Conservation (phyloP, 2,329 filamentous ascomycete species). For the Coccinonectria pachysandricola region DNA sequence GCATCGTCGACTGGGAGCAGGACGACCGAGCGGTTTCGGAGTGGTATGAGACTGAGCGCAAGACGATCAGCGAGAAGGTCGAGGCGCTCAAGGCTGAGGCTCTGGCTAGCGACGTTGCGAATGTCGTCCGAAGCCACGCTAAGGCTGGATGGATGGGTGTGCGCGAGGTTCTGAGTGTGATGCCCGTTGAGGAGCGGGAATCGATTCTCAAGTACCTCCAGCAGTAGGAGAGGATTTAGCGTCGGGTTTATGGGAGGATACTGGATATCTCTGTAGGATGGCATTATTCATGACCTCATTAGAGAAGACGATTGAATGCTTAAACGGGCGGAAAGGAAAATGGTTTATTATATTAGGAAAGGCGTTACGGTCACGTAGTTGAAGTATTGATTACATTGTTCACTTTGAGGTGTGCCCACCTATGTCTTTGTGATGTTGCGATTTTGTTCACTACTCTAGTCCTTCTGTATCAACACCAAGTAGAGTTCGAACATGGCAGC, state of each 20-base stretch:
- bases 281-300: no score
- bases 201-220: conserved; percentile 56
- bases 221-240: conserved; percentile 26
- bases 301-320: no score
- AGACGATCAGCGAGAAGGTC: conserved; percentile 72
- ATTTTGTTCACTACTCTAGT: no score
- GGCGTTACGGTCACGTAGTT: no score
- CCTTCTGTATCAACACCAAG: no score
- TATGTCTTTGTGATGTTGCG: no score
- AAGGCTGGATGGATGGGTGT: conserved; percentile 77
- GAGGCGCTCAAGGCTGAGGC: conserved; percentile 72
- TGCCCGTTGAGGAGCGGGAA: conserved; percentile 84
- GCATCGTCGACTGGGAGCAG: conserved; percentile 62
- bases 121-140: conserved; percentile 35
- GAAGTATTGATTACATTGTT: no score
- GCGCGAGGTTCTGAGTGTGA: conserved; percentile 71
- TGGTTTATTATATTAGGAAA: no score
- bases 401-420: no score
- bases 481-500: no score
- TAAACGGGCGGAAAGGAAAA: no score
- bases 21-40: conserved; percentile 76
- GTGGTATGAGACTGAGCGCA: conserved; percentile 95
- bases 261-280: no score
- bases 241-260: not conserved
- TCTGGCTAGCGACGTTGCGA: conserved; percentile 37